phyloP scores from a whole-genome alignment of 805 yeast genomes.

The Yamadazyma olivae region DNA sequence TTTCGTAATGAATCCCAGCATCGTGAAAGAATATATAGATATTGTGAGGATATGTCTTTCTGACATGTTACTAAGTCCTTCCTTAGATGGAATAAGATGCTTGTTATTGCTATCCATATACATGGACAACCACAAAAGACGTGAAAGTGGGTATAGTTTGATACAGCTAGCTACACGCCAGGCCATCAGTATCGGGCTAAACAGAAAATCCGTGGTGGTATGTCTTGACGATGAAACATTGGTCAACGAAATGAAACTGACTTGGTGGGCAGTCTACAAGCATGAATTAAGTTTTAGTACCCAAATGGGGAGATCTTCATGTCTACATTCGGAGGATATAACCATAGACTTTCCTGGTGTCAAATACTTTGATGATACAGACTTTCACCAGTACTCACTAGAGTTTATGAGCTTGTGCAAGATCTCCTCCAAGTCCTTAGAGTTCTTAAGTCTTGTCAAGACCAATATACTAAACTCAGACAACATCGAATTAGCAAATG shows the following conservation, averaged over 20 bases:
- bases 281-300: conserved; percentile 22
- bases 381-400: background rate
- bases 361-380: background rate
- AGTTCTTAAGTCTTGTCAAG: background rate
- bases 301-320: conserved; percentile 9
- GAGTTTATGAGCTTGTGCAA: background rate
- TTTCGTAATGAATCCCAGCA: too few relatives aligned
- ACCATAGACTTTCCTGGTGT: conserved; percentile 3
- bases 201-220: conserved; percentile 24
- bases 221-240: conserved; percentile 1
- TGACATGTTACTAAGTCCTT: conserved; percentile 43
- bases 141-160: conserved; percentile 49
- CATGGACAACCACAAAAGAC: conserved; percentile 40
- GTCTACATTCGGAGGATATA: conserved; percentile 5
- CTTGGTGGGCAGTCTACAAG: conserved; percentile 46
- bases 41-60: conserved; percentile 41
- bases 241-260: conserved; percentile 34
- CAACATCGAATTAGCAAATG: background rate
- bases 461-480: background rate
- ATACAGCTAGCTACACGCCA: conserved; percentile 47
- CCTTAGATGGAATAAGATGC: conserved; percentile 42
- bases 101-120: conserved; percentile 41
- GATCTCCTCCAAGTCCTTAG: background rate
- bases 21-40: too few relatives aligned
- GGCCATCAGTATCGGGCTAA: conserved; percentile 47